Evolutionary conservation across 805 yeast genomes (phyloP).

Genomic region (Saccharomycodes ludwigii): DNA sequence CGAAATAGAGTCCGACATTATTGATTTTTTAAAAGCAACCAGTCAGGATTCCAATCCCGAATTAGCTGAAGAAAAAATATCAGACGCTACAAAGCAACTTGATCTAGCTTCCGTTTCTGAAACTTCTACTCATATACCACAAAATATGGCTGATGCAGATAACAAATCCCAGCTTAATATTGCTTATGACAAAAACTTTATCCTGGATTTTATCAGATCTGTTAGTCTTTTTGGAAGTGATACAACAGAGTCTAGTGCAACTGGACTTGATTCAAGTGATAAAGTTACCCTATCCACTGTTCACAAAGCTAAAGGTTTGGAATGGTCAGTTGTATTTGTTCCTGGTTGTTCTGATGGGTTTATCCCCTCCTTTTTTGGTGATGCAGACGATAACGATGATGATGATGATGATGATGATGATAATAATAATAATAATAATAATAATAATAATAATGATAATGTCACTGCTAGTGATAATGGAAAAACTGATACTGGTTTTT

Average conservation of each 20-base stretch:
- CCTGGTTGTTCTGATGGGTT: conserved; percentile 59
- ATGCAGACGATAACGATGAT: conserved; percentile 18
- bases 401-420: conserved; percentile 17
- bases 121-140: no score
- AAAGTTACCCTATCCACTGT: conserved; percentile 61
- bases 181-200: conserved; percentile 8
- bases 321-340: conserved; percentile 87
- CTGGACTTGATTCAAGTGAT: neutral
- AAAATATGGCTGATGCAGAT: neutral
- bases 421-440: conserved; percentile 8
- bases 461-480: conserved; percentile 16
- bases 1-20: conserved; percentile 12
- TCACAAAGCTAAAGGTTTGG: conserved; percentile 88
- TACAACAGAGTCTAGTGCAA: conserved; percentile 1
- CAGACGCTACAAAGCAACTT: no score
- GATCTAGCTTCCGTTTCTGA: no score
- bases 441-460: conserved; percentile 8
- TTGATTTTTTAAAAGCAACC: conserved; percentile 26
- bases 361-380: conserved; percentile 46
- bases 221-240: conserved; percentile 4
- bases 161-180: conserved; percentile 6
- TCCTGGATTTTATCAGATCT: conserved; percentile 4
- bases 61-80: no score
- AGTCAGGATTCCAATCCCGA: conserved; percentile 23
- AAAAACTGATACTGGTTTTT: conserved; percentile 7